Conservation (phyloP, 805 yeast genomes). For the Jamesozyma jinghongensis region DNA sequence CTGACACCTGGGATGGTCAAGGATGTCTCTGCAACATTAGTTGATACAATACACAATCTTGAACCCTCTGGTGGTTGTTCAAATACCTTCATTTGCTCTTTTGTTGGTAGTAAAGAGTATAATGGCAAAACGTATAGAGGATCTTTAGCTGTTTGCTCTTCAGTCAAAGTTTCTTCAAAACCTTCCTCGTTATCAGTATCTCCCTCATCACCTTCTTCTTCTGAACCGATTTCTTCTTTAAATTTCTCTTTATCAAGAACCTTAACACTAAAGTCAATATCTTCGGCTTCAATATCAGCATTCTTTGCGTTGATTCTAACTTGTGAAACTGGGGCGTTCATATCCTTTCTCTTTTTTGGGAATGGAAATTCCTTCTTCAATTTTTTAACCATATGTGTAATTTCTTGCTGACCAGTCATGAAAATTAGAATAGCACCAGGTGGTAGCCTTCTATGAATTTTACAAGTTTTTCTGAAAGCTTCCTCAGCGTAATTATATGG, state of each 20-base stretch:
- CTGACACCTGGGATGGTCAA: slow-evolving; percentile 92
- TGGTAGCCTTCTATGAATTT: slow-evolving; percentile 79
- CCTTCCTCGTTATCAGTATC: slow-evolving; percentile 41
- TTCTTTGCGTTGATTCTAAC: slow-evolving; percentile 47
- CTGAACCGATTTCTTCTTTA: slow-evolving; percentile 28
- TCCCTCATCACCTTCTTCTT: slow-evolving; percentile 31
- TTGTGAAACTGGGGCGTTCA: slow-evolving; percentile 32
- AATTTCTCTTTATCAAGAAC: slow-evolving; percentile 28
- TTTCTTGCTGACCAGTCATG: slow-evolving; percentile 92
- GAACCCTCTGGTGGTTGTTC: slow-evolving; percentile 76
- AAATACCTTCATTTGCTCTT: slow-evolving; percentile 90
- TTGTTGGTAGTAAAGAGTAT: slow-evolving; percentile 87
- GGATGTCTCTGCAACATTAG: slow-evolving; percentile 97
- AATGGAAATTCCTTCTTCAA: slow-evolving; percentile 63
- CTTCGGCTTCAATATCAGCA: slow-evolving; percentile 79
- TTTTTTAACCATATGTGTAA: slow-evolving; percentile 60
- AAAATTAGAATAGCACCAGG: slow-evolving; percentile 91
- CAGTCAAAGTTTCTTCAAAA: slow-evolving; percentile 60
- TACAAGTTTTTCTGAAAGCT: slow-evolving; percentile 73
- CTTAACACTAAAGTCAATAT: slow-evolving; percentile 61
- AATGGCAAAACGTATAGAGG: slow-evolving; percentile 88
- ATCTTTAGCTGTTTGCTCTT: slow-evolving; percentile 59
- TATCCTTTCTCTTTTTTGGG: slow-evolving; percentile 17
- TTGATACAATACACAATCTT: slow-evolving; percentile 86
- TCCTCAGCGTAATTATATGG: slow-evolving; percentile 74